Evolutionary conservation across 768 basidiomycete species (phyloP).

Genomic region (Hirschioporus abietinus): DNA sequence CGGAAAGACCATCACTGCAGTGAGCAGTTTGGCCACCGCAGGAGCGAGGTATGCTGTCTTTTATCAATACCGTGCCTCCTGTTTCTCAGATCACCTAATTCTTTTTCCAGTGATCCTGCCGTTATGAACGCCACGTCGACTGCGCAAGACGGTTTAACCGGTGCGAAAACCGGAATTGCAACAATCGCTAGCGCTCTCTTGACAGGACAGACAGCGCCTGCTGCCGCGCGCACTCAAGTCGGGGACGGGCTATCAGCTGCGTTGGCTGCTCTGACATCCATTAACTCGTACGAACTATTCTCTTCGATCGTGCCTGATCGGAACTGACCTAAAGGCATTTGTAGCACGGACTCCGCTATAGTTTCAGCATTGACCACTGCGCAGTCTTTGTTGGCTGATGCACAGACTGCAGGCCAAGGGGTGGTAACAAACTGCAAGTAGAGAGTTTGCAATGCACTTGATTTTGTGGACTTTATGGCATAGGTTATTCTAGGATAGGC

Average conservation of each 20-base stretch:
- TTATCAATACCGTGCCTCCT: not conserved
- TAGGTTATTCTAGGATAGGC: no score
- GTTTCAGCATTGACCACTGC: slow-evolving; percentile 12
- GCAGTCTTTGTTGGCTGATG: slow-evolving; percentile 13
- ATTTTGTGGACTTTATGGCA: not conserved
- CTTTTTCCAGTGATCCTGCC: slow-evolving; percentile 1
- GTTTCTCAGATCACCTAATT: not conserved
- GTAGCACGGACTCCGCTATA: slow-evolving; percentile 11
- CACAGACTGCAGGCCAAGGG: slow-evolving; percentile 14
- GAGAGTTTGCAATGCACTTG: not conserved
- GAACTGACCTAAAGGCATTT: not conserved
- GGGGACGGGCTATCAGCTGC: slow-evolving; percentile 11
- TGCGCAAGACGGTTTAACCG: not conserved
- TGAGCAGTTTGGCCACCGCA: slow-evolving; percentile 17
- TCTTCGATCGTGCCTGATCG: not conserved
- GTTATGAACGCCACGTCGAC: not conserved
- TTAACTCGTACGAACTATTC: not conserved
- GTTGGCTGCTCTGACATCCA: not conserved
- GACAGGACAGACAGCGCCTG: slow-evolving; percentile 19
- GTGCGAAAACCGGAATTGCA: slow-evolving; percentile 16
- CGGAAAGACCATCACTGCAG: slow-evolving; percentile 15
- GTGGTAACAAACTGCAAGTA: slow-evolving; percentile 21
- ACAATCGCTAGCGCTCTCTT: slow-evolving; percentile 20
- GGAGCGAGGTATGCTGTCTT: slow-evolving; percentile 6
- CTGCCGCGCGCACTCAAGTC: slow-evolving; percentile 20